A percentile compares a stretch with the other conserved stretches of the same genome.
Evolutionary conservation across 129 eudicot genomes (phyloP).

Genomic region (Centaurea solstitialis): DNA sequence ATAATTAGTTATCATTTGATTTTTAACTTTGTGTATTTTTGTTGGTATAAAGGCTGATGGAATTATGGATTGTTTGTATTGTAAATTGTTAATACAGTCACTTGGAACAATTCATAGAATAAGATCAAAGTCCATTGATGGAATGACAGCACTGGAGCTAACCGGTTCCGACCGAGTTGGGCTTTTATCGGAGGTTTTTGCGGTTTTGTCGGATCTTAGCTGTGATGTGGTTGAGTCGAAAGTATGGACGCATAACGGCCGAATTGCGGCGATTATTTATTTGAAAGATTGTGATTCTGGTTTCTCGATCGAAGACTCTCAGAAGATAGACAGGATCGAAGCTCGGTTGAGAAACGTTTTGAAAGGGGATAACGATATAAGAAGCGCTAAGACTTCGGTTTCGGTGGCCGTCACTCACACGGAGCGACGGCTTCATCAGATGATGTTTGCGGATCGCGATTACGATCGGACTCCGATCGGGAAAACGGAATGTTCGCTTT

Average conservation of each 20-base stretch:
- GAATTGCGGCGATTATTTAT: slow-evolving; percentile 75
- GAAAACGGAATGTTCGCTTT: slow-evolving; percentile 43
- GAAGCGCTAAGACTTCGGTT: slow-evolving; percentile 76
- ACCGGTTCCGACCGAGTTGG: slow-evolving; percentile 91
- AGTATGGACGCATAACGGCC: slow-evolving; percentile 92
- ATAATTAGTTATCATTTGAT: neutral
- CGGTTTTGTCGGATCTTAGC: slow-evolving; percentile 64
- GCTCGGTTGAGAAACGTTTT: slow-evolving; percentile 67
- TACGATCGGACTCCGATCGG: slow-evolving; percentile 60
- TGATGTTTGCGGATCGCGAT: slow-evolving; percentile 94
- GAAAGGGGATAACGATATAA: slow-evolving; percentile 81
- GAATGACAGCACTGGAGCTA: slow-evolving; percentile 75
- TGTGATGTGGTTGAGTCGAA: slow-evolving; percentile 83
- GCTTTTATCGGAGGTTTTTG: slow-evolving; percentile 82
- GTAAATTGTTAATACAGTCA: slow-evolving; percentile 41
- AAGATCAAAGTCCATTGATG: slow-evolving; percentile 50
- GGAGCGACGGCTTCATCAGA: slow-evolving; percentile 90
- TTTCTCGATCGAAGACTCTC: slow-evolving; percentile 61
- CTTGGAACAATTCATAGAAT: slow-evolving; percentile 62
- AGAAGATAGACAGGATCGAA: slow-evolving; percentile 58
- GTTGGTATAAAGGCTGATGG: neutral
- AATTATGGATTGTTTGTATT: neutral
- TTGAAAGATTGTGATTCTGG: slow-evolving; percentile 74
- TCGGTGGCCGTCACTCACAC: slow-evolving; percentile 78
- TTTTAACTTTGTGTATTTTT: neutral